Conservation (phyloP, 768 basidiomycete species). For the Holtermannia corniformis region DNA sequence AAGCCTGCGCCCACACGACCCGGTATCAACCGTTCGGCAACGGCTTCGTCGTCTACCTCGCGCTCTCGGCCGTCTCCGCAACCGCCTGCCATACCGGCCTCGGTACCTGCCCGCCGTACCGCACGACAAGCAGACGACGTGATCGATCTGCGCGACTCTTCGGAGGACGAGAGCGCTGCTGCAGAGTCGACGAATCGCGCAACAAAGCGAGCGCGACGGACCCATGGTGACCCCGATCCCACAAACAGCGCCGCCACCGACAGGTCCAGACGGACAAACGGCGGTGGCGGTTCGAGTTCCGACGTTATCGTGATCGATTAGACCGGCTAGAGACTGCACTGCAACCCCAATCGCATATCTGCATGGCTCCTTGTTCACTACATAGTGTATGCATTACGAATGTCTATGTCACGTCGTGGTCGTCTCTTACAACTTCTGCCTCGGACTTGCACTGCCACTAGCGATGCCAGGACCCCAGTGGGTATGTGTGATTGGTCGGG, state of each 20-base stretch:
- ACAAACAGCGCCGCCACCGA: not conserved
- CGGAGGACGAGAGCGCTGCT: conserved; percentile 3
- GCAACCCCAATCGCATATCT: too few species aligned
- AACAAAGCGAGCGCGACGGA: not conserved
- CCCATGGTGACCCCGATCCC: not conserved
- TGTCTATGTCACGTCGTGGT: too few species aligned
- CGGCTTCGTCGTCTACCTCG: not conserved
- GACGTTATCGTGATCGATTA: not conserved
- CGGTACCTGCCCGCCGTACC: conserved; percentile 5
- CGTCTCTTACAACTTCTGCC: not conserved
- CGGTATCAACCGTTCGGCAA: conserved; percentile 2
- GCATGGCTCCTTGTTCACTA: too few species aligned
- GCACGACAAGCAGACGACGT: conserved; percentile 1
- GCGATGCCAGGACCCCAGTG: not conserved
- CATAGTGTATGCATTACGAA: not conserved
- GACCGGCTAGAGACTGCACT: not conserved
- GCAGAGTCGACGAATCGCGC: not conserved
- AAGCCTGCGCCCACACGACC: not conserved
- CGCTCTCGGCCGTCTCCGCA: not conserved
- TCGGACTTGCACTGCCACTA: not conserved
- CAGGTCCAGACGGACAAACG: not conserved
- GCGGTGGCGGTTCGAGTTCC: not conserved
- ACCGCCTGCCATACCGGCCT: not conserved
- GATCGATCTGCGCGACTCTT: conserved; percentile 5
- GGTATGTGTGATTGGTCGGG: conserved; percentile 24